These are phyloP conservation scores for Trichoderma semiorbis DNA, from an alignment of 2,329 filamentous ascomycete species.

Conservation along the genomic window DNA sequence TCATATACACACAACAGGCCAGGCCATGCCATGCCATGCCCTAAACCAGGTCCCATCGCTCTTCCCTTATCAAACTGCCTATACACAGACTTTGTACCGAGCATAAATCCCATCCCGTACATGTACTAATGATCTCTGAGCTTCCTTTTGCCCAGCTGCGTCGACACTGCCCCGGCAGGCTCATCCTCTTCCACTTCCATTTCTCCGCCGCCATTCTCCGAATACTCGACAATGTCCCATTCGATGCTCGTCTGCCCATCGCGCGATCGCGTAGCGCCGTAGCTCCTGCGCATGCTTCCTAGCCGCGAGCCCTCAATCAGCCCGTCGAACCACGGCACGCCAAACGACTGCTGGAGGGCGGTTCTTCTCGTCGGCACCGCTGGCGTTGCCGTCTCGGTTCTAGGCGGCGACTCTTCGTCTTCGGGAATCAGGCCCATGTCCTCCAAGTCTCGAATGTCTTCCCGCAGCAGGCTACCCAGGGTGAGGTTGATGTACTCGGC, in stretches of 20 bases:
- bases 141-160: slow-evolving; percentile 49
- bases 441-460: slow-evolving; percentile 70
- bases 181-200: slow-evolving; percentile 32
- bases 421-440: slow-evolving; percentile 69
- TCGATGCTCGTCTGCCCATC: slow-evolving; percentile 67
- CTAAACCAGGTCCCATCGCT: neutral
- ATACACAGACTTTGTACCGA: neutral
- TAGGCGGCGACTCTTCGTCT: slow-evolving; percentile 30
- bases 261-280: slow-evolving; percentile 50
- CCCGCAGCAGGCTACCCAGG: slow-evolving; percentile 68
- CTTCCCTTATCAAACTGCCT: neutral
- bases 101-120: neutral
- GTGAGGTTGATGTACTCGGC: slow-evolving; percentile 78
- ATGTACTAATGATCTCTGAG: slow-evolving; percentile 38
- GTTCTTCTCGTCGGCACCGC: slow-evolving; percentile 30
- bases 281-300: slow-evolving; percentile 62
- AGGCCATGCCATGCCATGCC: neutral
- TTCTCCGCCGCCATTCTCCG: slow-evolving; percentile 37
- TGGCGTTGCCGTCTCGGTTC: slow-evolving; percentile 12
- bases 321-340: slow-evolving; percentile 81
- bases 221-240: slow-evolving; percentile 82
- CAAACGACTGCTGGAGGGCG: slow-evolving; percentile 55
- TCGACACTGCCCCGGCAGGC: slow-evolving; percentile 35
- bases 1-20: neutral
- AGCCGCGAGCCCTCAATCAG: slow-evolving; percentile 73